Evolutionary conservation across 257 asterid genomes (phyloP), one percentile per base, ranked within the genome.

Genomic region (Fraxinus americana): DNA sequence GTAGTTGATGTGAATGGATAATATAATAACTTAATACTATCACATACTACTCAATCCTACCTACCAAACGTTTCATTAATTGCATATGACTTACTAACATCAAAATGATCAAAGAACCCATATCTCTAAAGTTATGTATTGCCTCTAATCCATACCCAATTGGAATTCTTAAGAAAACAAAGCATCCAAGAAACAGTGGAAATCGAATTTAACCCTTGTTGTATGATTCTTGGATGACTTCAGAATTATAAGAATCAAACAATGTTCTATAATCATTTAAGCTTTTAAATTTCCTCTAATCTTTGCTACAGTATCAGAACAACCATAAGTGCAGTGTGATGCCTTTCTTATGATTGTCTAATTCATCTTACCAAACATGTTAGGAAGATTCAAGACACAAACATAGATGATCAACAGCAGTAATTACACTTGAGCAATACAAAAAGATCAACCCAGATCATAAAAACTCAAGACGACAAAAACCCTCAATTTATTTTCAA

Each of bases 401-500:
- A 41, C 48, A 10, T 41, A 10, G 48, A 41, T 41, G 16, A 11
- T 41, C 48, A 10, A 41, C 50, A 43, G 50, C 50, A 43, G 50
- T 11, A 59, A 43, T 14, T 43, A 2, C 50, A 43, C 16, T 54
- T 8, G 13, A 39, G 19, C 30, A 57, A 29, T 66, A 35, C 41
- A 23, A 54, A 81, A 65, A 59, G 32, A 65, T 43, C 50, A 43
- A 29, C 41, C 65, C 43, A 68, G 43, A 77, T 74, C 77, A 75
- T 50, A 29, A 75, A 78, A 72, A 35, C 68, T 45, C 45, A 38
- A 72, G 21, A 77, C 43, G 17, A 30, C 6, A 50, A 13, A 76
- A 73, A 74, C 79, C 89, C 86, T 75, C 83, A 50, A 70, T 2
- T 50, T 72, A 69, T 67, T 75, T 67, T 78, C 72, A 78, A 75